Percentiles rank a stretch among this genome's conserved stretches.
Evolutionary conservation across 306 rosid genomes (phyloP).

Genomic region (Quercus bicolor): DNA sequence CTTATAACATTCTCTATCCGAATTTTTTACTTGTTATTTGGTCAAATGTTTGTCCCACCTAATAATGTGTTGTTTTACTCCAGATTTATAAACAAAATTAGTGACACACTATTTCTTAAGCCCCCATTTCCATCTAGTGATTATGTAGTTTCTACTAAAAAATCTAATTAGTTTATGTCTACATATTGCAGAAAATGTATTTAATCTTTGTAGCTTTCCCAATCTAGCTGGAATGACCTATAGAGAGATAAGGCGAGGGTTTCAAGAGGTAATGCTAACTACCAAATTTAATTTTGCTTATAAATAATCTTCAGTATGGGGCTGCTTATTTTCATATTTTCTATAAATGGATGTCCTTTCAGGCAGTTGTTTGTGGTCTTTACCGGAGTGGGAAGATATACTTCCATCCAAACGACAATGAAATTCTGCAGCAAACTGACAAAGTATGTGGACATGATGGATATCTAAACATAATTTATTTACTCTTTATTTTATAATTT

Average conservation of each 20-base stretch:
- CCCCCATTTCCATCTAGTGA: conserved; percentile 1
- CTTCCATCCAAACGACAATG: conserved; percentile 86
- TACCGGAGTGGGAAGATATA: conserved; percentile 71
- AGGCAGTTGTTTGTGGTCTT: conserved; percentile 90
- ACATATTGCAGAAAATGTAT: conserved; percentile 81
- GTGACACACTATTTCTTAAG: not conserved
- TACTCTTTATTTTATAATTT: not conserved
- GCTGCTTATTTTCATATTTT: conserved; percentile 6
- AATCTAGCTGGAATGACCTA: conserved; percentile 61
- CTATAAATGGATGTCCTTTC: conserved; percentile 37
- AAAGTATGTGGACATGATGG: conserved; percentile 52
- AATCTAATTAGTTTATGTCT: conserved; percentile 23
- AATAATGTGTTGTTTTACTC: not conserved
- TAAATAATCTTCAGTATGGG: not conserved
- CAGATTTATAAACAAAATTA: not conserved
- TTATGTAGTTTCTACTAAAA: conserved; percentile 12
- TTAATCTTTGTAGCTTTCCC: conserved; percentile 70
- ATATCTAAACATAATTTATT: conserved; percentile 5
- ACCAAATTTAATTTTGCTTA: conserved; percentile 15
- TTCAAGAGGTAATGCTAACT: conserved; percentile 57
- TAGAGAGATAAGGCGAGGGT: conserved; percentile 56
- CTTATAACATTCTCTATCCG: not conserved
- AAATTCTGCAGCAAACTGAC: conserved; percentile 72
- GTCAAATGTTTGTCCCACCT: not conserved
- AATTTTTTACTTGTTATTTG: not conserved